phyloP scores from a whole-genome alignment of 208 protist species.

The Crithidia thermophila region DNA sequence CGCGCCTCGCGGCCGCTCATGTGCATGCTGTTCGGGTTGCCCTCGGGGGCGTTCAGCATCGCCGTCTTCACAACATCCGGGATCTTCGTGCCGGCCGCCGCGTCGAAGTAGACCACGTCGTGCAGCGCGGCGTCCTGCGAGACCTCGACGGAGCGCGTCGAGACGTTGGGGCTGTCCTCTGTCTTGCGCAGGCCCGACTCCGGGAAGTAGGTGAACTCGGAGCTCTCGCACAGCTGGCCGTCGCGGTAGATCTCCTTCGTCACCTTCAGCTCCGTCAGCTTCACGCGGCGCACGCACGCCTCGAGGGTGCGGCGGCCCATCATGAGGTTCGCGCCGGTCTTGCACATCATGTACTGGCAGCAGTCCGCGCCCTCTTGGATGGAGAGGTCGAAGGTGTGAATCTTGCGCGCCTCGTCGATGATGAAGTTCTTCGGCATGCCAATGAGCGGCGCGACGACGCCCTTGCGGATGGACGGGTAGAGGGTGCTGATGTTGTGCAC shows the following conservation, averaged over 20 bases:
- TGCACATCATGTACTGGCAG: conserved; percentile 92
- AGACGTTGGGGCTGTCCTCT: conserved; percentile 12
- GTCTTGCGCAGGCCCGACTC: conserved; percentile 37
- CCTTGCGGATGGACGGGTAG: conserved; percentile 69
- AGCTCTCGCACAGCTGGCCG: conserved; percentile 46
- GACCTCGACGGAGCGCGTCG: background rate
- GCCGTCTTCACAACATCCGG: conserved; percentile 46
- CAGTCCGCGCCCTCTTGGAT: conserved; percentile 85
- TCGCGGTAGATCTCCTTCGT: conserved; percentile 59
- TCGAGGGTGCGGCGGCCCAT: conserved; percentile 64
- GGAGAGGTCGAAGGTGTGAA: conserved; percentile 72
- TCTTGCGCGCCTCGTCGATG: conserved; percentile 66
- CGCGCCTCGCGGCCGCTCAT: conserved; percentile 66
- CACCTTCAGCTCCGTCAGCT: conserved; percentile 61
- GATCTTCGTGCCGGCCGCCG: conserved; percentile 70
- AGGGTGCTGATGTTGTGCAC: conserved; percentile 82
- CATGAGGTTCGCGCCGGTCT: conserved; percentile 74
- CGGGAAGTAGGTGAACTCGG: conserved; percentile 44
- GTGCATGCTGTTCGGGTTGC: conserved; percentile 84
- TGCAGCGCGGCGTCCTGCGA: conserved; percentile 14
- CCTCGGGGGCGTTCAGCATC: conserved; percentile 65
- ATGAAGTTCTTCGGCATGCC: conserved; percentile 72
- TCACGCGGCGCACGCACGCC: conserved; percentile 56
- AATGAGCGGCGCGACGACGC: conserved; percentile 69
- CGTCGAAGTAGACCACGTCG: conserved; percentile 73